A percentile compares a stretch with the other conserved stretches of the same genome.
phyloP scores from a whole-genome alignment of 208 protist genomes.

The Wallacemonas sp. region DNA sequence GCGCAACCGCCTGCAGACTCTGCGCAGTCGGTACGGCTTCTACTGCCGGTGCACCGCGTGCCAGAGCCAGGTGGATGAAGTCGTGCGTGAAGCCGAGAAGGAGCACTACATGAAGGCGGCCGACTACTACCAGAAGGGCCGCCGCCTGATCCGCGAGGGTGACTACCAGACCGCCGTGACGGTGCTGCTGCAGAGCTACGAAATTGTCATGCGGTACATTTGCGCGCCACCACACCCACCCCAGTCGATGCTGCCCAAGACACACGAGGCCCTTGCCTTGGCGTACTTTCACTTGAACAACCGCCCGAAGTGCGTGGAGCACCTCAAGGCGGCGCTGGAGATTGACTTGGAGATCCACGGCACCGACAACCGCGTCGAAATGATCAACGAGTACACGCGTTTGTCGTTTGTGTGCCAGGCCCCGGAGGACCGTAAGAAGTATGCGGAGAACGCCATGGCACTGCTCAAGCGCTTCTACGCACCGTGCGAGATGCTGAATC shows the following conservation, averaged over 20 bases:
- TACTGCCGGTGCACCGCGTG: constrained; percentile 68
- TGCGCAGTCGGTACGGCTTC: constrained; percentile 79
- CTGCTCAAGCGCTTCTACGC: constrained; percentile 72
- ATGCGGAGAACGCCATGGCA: constrained; percentile 53
- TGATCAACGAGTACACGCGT: constrained; percentile 78
- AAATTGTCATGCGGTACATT: constrained; percentile 82
- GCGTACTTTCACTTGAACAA: constrained; percentile 77
- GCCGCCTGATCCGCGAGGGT: constrained; percentile 74
- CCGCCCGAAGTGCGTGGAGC: constrained; percentile 71
- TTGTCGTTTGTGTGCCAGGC: constrained; percentile 51
- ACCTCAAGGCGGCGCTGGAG: constrained; percentile 59
- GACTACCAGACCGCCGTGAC: constrained; percentile 70
- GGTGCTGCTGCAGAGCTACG: constrained; percentile 85
- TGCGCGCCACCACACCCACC: constrained; percentile 77
- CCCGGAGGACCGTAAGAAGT: constrained; percentile 33
- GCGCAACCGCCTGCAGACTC: constrained; percentile 56
- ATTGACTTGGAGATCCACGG: constrained; percentile 55
- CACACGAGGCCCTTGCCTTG: constrained; percentile 76
- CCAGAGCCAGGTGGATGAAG: constrained; percentile 67
- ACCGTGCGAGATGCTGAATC: constrained; percentile 46
- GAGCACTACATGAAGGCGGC: constrained; percentile 77
- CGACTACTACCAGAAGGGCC: constrained; percentile 90
- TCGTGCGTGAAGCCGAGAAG: constrained; percentile 56
- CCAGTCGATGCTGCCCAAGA: constrained; percentile 85
- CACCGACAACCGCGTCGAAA: constrained; percentile 44